Base-by-base conservation (phyloP, 2,329 filamentous ascomycete species). In the Xylaria sp. region DNA sequence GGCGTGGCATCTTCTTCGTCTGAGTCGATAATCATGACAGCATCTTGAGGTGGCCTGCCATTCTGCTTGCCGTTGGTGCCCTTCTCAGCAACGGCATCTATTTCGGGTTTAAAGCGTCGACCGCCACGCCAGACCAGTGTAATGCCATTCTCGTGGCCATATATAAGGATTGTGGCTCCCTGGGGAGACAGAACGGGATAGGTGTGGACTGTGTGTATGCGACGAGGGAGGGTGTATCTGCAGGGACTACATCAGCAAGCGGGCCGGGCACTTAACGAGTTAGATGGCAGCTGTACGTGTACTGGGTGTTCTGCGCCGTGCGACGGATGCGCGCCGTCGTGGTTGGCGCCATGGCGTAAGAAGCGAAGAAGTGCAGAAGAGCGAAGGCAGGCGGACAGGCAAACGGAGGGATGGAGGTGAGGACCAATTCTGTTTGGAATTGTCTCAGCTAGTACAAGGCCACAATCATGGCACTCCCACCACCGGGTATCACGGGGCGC, bases 51-150 rank as follows among this genome's bases (percentile, higher is more conserved):
- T 25, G 72, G 61, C 3, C 73, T 70, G 11, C 85, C 85, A 65
- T 87, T 88, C 47, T 79, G 78, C 65, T 84, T 85, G 60, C 77
- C 76, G 60, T 76, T 76, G 8, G 67, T 44, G 49, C 70, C 62
- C 47, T 70, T 65, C 15, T 70, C 60, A 1, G 67, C 63, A 15
- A 71, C 68, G 53, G 80, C 78, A 37, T 77, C 74, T 25, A 62
- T 55, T 1, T 74, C 65, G 1, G 77, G 63, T 70, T 86, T 88
- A 68, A 89, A 84, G n/a, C 80, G 79, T 52, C 80, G 81, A 10
- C 87, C 87, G 46, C 87, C 87, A 41, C 85, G 82, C 87, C 87
- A 90, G 23, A 86, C 74, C 37, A 89, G 69, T 3, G 82, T 86
- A 41, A 88, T 74, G 44, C 87, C 87, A 72, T 83, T 86, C 61